Evolutionary conservation across 345 rosid genomes (phyloP).

Genomic region (Mangifera indica): DNA sequence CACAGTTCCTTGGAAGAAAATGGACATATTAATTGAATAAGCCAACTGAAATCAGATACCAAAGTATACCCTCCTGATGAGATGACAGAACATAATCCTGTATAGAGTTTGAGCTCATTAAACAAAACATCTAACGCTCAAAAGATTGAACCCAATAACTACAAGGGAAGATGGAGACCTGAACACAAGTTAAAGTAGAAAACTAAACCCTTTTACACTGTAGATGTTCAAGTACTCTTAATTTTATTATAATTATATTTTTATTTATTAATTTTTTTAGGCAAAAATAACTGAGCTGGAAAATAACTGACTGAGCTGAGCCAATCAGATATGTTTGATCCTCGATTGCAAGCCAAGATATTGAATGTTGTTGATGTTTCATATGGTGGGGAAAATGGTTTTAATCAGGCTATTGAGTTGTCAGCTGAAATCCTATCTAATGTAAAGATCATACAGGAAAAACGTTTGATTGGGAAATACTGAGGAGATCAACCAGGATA

Average conservation of each 20-base stretch:
- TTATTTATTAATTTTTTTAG: too few relatives aligned
- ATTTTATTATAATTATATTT: too few relatives aligned
- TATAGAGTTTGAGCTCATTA: too few relatives aligned
- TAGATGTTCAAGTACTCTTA: too few relatives aligned
- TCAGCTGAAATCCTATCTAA: conserved; percentile 86
- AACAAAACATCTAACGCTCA: not conserved
- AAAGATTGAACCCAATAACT: not conserved
- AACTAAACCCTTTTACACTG: too few relatives aligned
- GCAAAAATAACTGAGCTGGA: too few relatives aligned
- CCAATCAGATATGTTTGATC: conserved; percentile 94
- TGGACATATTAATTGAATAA: not conserved
- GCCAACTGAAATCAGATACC: not conserved
- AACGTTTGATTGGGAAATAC: conserved; percentile 80
- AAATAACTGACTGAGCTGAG: conserved; percentile 91
- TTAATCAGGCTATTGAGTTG: conserved; percentile 87
- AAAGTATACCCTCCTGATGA: not conserved
- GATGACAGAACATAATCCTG: not conserved
- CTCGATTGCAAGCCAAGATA: conserved; percentile 92
- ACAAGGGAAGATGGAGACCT: not conserved
- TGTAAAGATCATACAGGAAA: conserved; percentile 95
- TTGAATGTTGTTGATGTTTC: conserved; percentile 90
- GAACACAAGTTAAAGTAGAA: not conserved
- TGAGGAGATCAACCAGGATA: conserved; percentile 94
- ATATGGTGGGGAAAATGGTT: conserved; percentile 91
- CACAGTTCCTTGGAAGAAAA: not conserved